Percentiles rank a stretch among this genome's conserved stretches.
These are phyloP conservation scores for Typha latifolia DNA, from an alignment of 176 grass and related monocot genomes.

Conservation along the genomic window DNA sequence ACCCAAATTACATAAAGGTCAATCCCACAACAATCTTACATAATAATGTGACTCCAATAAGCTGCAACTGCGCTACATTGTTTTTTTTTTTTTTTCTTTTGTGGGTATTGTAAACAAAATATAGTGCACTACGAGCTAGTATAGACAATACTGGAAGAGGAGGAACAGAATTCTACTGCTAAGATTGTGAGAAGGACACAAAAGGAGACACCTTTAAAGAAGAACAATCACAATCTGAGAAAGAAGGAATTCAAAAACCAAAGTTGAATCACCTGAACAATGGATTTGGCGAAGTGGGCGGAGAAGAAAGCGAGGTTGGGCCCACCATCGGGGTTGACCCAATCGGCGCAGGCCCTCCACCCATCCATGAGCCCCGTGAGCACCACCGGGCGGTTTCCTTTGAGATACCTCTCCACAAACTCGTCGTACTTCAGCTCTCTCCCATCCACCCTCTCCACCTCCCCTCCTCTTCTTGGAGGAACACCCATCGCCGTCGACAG, in stretches of 20 bases:
- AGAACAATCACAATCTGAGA: background rate
- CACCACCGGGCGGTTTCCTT: conserved; percentile 57
- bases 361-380: conserved; percentile 69
- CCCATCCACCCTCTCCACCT: conserved; percentile 69
- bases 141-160: no score
- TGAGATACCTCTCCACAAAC: conserved; percentile 67
- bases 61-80: no score
- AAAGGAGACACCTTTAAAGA: background rate
- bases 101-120: no score
- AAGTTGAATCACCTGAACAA: conserved; percentile 30
- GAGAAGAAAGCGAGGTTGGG: conserved; percentile 43
- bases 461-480: conserved; percentile 40
- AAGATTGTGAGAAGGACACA: background rate
- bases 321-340: conserved; percentile 24
- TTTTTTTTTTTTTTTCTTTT: no score
- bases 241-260: background rate
- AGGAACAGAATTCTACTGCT: no score
- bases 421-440: conserved; percentile 41
- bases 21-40: no score
- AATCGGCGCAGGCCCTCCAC: conserved; percentile 53
- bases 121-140: no score
- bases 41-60: no score
- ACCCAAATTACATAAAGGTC: background rate
- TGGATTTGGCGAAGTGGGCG: conserved; percentile 29
- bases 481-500: conserved; percentile 5